Base-by-base conservation (phyloP, 805 yeast species). In the Candida glaebosa region DNA sequence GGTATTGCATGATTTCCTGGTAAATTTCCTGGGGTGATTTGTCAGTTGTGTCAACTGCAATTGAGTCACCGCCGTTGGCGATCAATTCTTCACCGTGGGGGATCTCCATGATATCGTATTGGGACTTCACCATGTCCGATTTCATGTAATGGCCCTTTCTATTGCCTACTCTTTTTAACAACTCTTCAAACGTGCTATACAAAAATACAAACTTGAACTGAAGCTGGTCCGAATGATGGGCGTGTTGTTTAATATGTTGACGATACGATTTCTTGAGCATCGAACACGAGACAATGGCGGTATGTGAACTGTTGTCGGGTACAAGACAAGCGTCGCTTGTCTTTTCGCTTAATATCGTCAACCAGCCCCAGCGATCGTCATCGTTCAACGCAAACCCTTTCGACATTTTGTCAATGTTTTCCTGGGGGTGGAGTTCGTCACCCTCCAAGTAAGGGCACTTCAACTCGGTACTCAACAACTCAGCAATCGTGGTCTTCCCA, bases 281-380 rank as follows among this genome's bases (percentile, higher is more conserved):
- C 1, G 97, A 90, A 58, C 99, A 93, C 3, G 95, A 77, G 1
- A 84, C 84, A 4, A 93, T 75, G 2, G 78, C 65, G 3, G 56
- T 49, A 3, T 56, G 42, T 12, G 58, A 43, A 30, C 52, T 30
- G 45, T 55, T 50, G 4, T 36, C 33, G 3, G 52, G 36, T 2
- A 56, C 56, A 10, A 51, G 37, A 3, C 82, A 71, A n/a, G 60
- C 52, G 0, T 50, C 47, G 2, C 77, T 63, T 1, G 81, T 64
- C 3, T 49, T 47, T 4, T 51, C 46, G 3, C 82, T 65, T 9
- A 93, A 62, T 30, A 59, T 57, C 30, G 68, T 61, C 15, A 93
- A 72, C 99, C 99, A 93, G 1, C 76, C 90, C 90, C 91, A 86
- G 45, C 99, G 68, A 61, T 93, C 99, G 2, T 82, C 93, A 56